Evolutionary conservation across 2,329 filamentous ascomycete genomes (phyloP).

Genomic region (Ceratocystis ficicola): DNA sequence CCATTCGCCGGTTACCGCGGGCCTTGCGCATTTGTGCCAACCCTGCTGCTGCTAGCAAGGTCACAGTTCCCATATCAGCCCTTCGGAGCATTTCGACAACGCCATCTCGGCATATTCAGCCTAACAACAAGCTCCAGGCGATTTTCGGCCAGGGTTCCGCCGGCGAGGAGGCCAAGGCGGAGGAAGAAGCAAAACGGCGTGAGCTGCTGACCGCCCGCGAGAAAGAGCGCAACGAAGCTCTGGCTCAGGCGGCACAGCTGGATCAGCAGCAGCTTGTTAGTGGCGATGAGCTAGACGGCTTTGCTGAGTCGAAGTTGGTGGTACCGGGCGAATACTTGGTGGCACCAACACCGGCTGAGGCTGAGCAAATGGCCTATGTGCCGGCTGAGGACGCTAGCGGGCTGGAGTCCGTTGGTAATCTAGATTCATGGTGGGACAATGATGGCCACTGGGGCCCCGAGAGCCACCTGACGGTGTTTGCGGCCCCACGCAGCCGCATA

Average conservation of each 20-base stretch:
- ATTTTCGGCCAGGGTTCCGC: conserved; percentile 24
- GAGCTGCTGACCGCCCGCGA: conserved; percentile 29
- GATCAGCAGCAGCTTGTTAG: conserved; percentile 25
- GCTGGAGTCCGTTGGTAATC: conserved; percentile 37
- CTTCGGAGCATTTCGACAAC: conserved; percentile 5
- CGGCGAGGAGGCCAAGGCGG: conserved; percentile 19
- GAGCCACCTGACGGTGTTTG: conserved; percentile 37
- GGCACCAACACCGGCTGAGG: conserved; percentile 23
- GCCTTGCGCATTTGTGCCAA: conserved; percentile 30
- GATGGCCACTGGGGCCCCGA: conserved; percentile 40
- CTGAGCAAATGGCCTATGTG: conserved; percentile 32
- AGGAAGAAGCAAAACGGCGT: conserved; percentile 25
- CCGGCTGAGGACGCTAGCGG: conserved; percentile 37
- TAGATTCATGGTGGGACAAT: conserved; percentile 43
- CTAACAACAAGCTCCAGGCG: conserved; percentile 14
- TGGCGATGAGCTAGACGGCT: conserved; percentile 13
- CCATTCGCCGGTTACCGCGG: conserved; percentile 35
- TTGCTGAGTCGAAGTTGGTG: conserved; percentile 23
- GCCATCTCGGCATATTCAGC: conserved; percentile 8
- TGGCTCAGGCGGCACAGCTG: conserved; percentile 8
- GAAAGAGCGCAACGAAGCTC: conserved; percentile 30
- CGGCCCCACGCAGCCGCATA: conserved; percentile 26
- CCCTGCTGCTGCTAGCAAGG: conserved; percentile 23
- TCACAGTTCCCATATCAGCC: background rate
- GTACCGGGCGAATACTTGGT: conserved; percentile 22